Base-by-base conservation (phyloP, 305 asterid genomes). In the Lippia alba region DNA sequence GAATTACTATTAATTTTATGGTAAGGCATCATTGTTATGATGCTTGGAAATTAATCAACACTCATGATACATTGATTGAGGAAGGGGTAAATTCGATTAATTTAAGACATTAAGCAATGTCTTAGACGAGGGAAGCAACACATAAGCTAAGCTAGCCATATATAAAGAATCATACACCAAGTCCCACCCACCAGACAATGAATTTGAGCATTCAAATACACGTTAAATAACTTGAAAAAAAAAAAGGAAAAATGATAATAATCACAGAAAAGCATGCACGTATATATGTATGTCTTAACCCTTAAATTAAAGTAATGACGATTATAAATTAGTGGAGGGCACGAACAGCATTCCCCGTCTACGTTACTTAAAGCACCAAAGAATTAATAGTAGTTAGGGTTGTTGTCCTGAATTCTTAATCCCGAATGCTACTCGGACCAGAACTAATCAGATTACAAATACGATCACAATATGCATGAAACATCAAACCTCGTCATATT, bases 41-140 rank as follows among this genome's bases (percentile, higher is more conserved):
- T 61, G 58, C 59, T 64, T 64, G 58, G 9, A 6, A 49, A 46
- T 24, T 1, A 64, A 24, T 48, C 24, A 20, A 46, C n/a, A 48
- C 56, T 48, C n/a, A 60, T 70, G 61, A 49, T 46, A 6, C 45
- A 54, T 56, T 34, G 72, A 40, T 41, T 34, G 6, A 61, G 50
- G 5, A 63, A 11, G 39, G 33, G 18, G 20, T 55, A 71, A 71
- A 61, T 45, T 62, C 18, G 34, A 62, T 36, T 48, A 51, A 8
- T 6, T 2, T 11, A 33, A 46, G 50, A 1, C 34, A 34, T 44
- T 49, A 60, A 50, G 54, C 46, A 17, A 18, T 39, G n/a, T 39
- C 2, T 50, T 61, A 51, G 74, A 39, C 36, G 33, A 32, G 62
- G 11, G 15, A 3, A 49, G 61, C 53, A 18, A 34, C 67, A 69